These are phyloP conservation scores for Fusarium sarcochroum DNA, from an alignment of 2,329 filamentous ascomycete genomes.

Conservation along the genomic window DNA sequence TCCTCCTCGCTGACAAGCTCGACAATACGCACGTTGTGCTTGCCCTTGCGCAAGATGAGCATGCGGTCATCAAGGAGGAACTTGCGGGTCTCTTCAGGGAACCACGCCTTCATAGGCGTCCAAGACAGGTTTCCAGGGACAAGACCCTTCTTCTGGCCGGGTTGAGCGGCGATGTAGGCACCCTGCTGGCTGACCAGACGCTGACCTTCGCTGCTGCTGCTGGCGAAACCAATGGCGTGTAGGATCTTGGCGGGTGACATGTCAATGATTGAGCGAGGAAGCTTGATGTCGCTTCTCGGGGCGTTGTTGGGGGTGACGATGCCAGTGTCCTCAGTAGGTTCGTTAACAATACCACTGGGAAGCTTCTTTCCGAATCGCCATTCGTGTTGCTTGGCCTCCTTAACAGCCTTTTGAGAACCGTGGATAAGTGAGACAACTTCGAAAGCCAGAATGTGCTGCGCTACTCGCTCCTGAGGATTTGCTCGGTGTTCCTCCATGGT, in stretches of 20 bases:
- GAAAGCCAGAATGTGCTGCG: conserved; percentile 85
- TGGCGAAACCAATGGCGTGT: conserved; percentile 70
- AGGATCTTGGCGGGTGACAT: conserved; percentile 72
- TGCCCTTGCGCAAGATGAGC: conserved; percentile 73
- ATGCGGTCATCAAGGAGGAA: conserved; percentile 72
- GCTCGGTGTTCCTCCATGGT: conserved; percentile 77
- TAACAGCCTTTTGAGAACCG: conserved; percentile 73
- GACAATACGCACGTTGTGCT: conserved; percentile 73
- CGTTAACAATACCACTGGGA: conserved; percentile 49
- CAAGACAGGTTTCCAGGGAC: conserved; percentile 69
- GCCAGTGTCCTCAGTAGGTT: conserved; percentile 49
- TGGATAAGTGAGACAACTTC: conserved; percentile 88
- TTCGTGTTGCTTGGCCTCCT: conserved; percentile 70
- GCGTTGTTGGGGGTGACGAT: conserved; percentile 62
- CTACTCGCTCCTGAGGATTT: conserved; percentile 79
- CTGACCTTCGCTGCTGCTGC: conserved; percentile 69
- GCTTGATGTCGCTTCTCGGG: conserved; percentile 67
- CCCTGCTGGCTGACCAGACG: conserved; percentile 69
- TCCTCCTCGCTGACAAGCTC: conserved; percentile 70
- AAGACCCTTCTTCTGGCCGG: conserved; percentile 61
- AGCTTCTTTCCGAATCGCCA: conserved; percentile 61
- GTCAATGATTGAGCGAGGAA: conserved; percentile 70
- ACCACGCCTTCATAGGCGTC: conserved; percentile 72
- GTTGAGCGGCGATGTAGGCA: conserved; percentile 71
- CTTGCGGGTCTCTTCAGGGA: conserved; percentile 68